These are phyloP conservation scores for Nepenthes alata DNA, from an alignment of 179 eudicot genomes.

Conservation along the genomic window DNA sequence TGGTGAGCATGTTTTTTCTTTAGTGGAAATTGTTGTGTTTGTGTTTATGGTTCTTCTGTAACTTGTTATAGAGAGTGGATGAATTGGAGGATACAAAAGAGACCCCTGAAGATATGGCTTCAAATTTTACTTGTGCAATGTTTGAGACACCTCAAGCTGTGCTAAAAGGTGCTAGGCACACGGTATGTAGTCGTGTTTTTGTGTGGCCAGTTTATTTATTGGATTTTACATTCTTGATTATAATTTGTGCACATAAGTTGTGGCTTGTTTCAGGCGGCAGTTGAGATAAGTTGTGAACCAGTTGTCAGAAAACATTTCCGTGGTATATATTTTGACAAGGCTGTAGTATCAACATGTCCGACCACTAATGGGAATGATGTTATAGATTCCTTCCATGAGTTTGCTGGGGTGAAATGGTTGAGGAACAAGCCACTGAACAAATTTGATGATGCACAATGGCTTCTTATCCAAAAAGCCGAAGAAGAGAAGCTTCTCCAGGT, in stretches of 20 bases:
- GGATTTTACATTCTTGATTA: neutral
- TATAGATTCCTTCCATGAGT: conserved; percentile 79
- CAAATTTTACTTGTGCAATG: conserved; percentile 73
- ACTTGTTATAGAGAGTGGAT: conserved; percentile 47
- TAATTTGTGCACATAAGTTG: neutral
- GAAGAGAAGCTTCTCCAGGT: conserved; percentile 94
- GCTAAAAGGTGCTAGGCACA: conserved; percentile 91
- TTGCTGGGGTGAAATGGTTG: conserved; percentile 85
- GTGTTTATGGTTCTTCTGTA: conserved; percentile 1
- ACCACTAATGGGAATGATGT: conserved; percentile 64
- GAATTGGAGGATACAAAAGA: conserved; percentile 90
- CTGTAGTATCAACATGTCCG: conserved; percentile 78
- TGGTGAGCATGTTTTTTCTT: conserved; percentile 24
- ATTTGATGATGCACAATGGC: conserved; percentile 97
- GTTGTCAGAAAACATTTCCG: conserved; percentile 86
- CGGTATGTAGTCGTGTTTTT: conserved; percentile 41
- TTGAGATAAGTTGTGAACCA: conserved; percentile 96
- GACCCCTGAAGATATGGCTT: conserved; percentile 91
- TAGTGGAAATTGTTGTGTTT: neutral
- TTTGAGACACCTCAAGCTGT: conserved; percentile 78
- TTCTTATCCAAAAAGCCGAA: conserved; percentile 93
- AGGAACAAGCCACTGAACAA: conserved; percentile 62
- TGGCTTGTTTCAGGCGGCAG: conserved; percentile 57
- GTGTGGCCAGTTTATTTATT: neutral
- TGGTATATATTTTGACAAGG: conserved; percentile 74